Base-by-base conservation (phyloP, 345 rosid species). In the Eucalyptus caleyi region DNA sequence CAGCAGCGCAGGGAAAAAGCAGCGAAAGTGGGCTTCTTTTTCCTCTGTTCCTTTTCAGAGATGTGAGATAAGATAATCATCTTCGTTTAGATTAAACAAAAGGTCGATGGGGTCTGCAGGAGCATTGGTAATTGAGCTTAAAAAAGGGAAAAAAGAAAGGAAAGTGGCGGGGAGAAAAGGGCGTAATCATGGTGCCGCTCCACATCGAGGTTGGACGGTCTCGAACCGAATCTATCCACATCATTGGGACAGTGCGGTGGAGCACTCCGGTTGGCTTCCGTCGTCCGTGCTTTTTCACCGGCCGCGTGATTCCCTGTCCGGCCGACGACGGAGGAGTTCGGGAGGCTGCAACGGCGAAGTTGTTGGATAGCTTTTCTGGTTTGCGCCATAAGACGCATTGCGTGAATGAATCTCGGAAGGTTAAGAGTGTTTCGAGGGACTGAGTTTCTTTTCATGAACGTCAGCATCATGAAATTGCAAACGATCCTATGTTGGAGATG, bases 61-160 rank as follows among this genome's bases (percentile, higher is more conserved):
- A 77, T 40, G 85, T 44, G 16, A 21, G 85, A 40, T 77, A 37
- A 21, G 83, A 40, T 77, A 40, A 77, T 77, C 85, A 77, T 40
- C 85, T 77, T 77, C 85, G 47, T 40, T 77, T 37, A 40, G 47
- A 50, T 50, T 50, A 60, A 87, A 59, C 60, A 60, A 44, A 87
- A 19, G 65, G 44, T 26, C 42, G 65, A 26, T 53, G 60, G 49
- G 60, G 88, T 9, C 44, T 50, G 47, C 27, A 56, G 65, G 72
- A 77, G 6, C 56, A 77, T 94, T 82, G 95, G 93, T 91, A 93
- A 93, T 91, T 93, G 94, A 86, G 90, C 92, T 83, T 77, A 21
- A 6, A 23, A 11, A 10, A 11, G 83, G 9, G 2, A 37, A 40
- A 37, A 40, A 7, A 23, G 14, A 42, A 42, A 50, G 59, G 51